Evolutionary conservation across 306 rosid species (phyloP), one percentile per base, ranked within the genome.

Genomic region (Dalbergia cultrata): DNA sequence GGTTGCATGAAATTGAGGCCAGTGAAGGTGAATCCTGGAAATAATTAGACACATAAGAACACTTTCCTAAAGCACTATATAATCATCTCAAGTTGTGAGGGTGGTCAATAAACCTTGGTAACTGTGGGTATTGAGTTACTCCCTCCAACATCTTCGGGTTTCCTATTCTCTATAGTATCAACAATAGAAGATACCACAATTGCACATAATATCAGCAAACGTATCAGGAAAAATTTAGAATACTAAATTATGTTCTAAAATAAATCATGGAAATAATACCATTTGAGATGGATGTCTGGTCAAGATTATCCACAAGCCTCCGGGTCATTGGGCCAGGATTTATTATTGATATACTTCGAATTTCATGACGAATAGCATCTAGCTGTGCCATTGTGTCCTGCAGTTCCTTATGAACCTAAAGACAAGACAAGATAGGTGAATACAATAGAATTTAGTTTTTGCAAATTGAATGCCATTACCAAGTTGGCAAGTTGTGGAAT

Each of bases 331-430:
- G 97, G 44, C 90, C 91, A 9, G 97, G 91, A 80, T 87, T 93
- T 18, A 93, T 78, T 5, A 90, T 21, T 9, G 97, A 90, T 39
- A 91, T 57, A 56, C 91, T 88, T 77, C 94, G 88, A 17, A 95
- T 88, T 84, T 93, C 99, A 81, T 91, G 84, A 66, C 90, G 93
- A 86, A 95, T 93, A 31, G 97, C 94, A 67, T 95, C 97, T 49
- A 95, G 78, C 61, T 95, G 97, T 7, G 97, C 82, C 81, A 92
- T 83, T 35, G 97, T 86, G 59, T 93, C 99, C 77, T 91, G 97
- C 62, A 95, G 91, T 77, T 95, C 97, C 73, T 93, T 89, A 80
- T 95, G 97, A 84, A 95, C 94, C 97, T 92, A 79, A 63, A 13
- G 44, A 41, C 80, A 72, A 39, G 66, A 65, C 8, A 72, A 39